Percentiles rank a stretch among this genome's conserved stretches.
Conservation (phyloP, 1,139 yeast species). For the Saccharomyces uvarum region DNA sequence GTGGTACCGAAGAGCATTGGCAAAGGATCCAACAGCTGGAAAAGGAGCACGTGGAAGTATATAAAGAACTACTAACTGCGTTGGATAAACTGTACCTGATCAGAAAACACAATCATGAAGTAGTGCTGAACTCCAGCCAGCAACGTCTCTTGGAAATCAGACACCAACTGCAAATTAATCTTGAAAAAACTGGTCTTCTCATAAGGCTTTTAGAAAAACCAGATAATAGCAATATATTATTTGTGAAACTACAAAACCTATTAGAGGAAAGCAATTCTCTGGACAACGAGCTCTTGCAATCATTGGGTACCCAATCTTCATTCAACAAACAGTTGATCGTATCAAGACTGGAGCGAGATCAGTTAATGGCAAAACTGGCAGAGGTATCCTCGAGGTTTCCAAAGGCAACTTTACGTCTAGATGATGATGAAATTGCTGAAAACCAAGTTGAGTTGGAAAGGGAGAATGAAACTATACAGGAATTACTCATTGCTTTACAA, state of each 20-base stretch:
- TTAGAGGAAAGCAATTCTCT: slow-evolving; percentile 10
- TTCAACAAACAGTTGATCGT: neutral
- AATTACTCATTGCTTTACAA: slow-evolving; percentile 18
- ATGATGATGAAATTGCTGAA: neutral
- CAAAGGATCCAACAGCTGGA: slow-evolving; percentile 19
- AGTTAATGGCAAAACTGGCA: neutral
- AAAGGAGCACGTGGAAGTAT: slow-evolving; percentile 20
- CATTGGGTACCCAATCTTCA: neutral
- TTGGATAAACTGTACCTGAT: slow-evolving; percentile 23
- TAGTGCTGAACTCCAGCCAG: slow-evolving; percentile 8
- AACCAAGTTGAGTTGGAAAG: slow-evolving; percentile 2
- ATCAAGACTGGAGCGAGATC: neutral
- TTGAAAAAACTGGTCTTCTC: slow-evolving; percentile 23
- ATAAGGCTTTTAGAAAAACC: slow-evolving; percentile 15
- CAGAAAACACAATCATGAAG: slow-evolving; percentile 9
- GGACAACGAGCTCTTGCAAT: slow-evolving; percentile 9
- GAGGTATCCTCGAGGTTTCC: neutral
- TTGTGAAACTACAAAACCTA: slow-evolving; percentile 9
- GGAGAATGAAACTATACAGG: slow-evolving; percentile 13
- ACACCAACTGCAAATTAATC: slow-evolving; percentile 19
- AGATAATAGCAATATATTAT: slow-evolving; percentile 8
- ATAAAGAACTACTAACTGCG: slow-evolving; percentile 17
- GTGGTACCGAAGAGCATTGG: neutral
- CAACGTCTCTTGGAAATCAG: slow-evolving; percentile 16
- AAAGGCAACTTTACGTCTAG: neutral